These are phyloP conservation scores for Colletotrichum falcatum DNA, from an alignment of 2,329 filamentous ascomycete genomes.

Conservation along the genomic window DNA sequence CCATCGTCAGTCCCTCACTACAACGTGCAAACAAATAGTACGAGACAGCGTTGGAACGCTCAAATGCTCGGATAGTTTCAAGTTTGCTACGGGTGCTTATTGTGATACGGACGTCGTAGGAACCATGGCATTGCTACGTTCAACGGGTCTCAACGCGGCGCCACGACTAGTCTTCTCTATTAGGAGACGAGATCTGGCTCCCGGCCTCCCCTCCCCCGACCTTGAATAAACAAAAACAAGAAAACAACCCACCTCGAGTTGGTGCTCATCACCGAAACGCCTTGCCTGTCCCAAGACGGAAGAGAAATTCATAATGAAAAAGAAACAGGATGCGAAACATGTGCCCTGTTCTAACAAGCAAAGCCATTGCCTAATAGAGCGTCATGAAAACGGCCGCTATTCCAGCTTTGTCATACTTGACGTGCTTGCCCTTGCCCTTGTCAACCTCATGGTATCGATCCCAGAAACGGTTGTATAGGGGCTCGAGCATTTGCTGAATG, in stretches of 20 bases:
- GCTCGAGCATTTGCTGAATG: conserved; percentile 91
- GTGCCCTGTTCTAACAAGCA: conserved; percentile 16
- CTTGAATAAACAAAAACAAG: no score
- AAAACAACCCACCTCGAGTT: background rate
- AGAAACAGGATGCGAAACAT: background rate
- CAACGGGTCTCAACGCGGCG: background rate
- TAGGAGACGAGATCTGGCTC: no score
- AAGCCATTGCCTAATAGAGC: conserved; percentile 53
- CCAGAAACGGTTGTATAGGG: conserved; percentile 94
- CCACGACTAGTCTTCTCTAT: background rate
- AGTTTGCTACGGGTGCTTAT: background rate
- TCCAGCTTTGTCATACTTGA: conserved; percentile 92
- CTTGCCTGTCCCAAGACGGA: conserved; percentile 8
- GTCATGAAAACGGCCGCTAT: conserved; percentile 75
- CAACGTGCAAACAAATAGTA: background rate
- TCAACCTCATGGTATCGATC: conserved; percentile 98
- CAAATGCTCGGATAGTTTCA: background rate
- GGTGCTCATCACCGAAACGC: conserved; percentile 26
- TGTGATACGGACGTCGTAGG: background rate
- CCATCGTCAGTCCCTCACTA: no score
- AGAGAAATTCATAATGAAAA: background rate
- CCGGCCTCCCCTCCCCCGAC: no score
- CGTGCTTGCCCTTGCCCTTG: conserved; percentile 97
- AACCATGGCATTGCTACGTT: background rate
- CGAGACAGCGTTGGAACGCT: no score